These are phyloP conservation scores for Citrus sp. DNA, from an alignment of 345 rosid genomes.

Conservation along the genomic window DNA sequence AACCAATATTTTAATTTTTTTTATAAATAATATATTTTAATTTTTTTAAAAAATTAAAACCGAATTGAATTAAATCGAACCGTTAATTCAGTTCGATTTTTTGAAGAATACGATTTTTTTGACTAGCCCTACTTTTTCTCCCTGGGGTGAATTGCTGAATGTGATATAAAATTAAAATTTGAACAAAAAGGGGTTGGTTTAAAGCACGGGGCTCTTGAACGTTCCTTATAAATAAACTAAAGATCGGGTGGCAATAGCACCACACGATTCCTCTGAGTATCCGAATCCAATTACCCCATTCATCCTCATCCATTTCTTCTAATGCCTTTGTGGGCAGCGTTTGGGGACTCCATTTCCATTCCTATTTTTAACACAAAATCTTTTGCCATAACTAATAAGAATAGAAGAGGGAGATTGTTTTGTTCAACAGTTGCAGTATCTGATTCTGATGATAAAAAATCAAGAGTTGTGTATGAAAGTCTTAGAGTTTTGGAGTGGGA, in stretches of 20 bases:
- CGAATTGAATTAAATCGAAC: too few species aligned
- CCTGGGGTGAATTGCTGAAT: too few species aligned
- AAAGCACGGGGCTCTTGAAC: too few species aligned
- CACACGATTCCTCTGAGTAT: neutral
- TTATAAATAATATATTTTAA: too few species aligned
- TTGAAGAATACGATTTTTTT: too few species aligned
- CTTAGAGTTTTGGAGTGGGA: conserved; percentile 88
- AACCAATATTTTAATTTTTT: fast-evolving
- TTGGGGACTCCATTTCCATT: neutral
- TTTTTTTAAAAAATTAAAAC: too few species aligned
- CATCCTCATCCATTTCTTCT: neutral
- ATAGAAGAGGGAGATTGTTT: neutral
- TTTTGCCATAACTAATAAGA: neutral
- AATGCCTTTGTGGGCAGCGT: neutral
- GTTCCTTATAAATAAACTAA: too few species aligned
- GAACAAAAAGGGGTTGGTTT: too few species aligned
- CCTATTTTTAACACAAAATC: neutral
- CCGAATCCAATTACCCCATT: neutral
- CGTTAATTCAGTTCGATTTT: too few species aligned
- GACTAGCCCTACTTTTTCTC: too few species aligned
- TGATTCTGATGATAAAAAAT: neutral
- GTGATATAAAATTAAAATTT: too few species aligned
- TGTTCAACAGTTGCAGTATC: conserved; percentile 11
- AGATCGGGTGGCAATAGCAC: too few species aligned
- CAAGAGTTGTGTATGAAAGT: conserved; percentile 44